Conservation (phyloP, 257 asterid genomes). For the Solanum piurae region DNA sequence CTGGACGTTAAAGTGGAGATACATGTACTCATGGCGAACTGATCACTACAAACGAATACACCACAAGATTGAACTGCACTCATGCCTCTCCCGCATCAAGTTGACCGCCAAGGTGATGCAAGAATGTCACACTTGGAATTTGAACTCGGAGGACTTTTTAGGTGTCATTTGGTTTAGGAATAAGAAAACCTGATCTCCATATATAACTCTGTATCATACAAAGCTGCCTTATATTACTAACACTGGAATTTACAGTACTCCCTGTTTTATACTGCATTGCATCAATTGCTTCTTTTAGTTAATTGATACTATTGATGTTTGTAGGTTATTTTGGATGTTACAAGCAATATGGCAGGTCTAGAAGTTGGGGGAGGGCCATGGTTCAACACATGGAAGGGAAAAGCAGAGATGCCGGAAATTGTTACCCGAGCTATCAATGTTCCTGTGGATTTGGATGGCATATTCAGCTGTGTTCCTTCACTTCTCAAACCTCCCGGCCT, state of each 20-base stretch:
- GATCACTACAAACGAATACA: too few relatives aligned
- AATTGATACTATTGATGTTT: not conserved
- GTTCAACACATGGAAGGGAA: conserved; percentile 81
- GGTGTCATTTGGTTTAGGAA: not conserved
- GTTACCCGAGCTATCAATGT: conserved; percentile 38
- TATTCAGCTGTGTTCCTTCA: conserved; percentile 53
- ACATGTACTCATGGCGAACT: not conserved
- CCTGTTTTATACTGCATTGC: not conserved
- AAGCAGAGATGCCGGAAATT: conserved; percentile 49
- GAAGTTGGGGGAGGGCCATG: conserved; percentile 99
- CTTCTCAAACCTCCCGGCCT: conserved; percentile 91
- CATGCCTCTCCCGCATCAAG: too few relatives aligned
- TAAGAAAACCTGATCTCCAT: not conserved
- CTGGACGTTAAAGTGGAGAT: not conserved
- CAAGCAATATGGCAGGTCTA: conserved; percentile 85
- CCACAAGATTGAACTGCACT: too few relatives aligned
- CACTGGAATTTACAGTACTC: not conserved
- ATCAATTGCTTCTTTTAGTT: not conserved
- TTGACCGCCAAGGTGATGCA: not conserved
- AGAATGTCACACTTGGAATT: not conserved
- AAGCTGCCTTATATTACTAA: not conserved
- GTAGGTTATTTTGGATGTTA: conserved; percentile 75
- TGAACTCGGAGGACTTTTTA: not conserved
- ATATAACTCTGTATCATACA: not conserved
- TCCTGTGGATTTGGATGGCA: conserved; percentile 67